phyloP scores from a whole-genome alignment of 2,329 filamentous ascomycete species.

The Thyridium curvatum region DNA sequence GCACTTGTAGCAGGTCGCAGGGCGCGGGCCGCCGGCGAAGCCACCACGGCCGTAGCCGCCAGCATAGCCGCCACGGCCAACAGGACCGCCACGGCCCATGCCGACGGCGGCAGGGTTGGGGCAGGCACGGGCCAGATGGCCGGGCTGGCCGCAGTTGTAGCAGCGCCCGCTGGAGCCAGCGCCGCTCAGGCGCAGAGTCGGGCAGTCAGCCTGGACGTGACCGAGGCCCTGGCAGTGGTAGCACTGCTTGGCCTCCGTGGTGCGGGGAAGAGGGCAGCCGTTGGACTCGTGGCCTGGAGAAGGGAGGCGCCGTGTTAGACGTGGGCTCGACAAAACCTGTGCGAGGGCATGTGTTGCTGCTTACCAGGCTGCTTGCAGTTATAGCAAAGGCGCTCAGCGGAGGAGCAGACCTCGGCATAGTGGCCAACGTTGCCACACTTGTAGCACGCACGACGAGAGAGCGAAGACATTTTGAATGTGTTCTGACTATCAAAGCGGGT shows the following conservation, averaged over 20 bases:
- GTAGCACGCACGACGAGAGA: constrained; percentile 79
- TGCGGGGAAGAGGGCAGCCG: constrained; percentile 91
- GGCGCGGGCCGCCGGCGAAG: constrained; percentile 63
- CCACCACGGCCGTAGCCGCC: constrained; percentile 66
- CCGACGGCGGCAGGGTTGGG: constrained; percentile 61
- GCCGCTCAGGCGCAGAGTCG: constrained; percentile 85
- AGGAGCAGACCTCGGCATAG: constrained; percentile 88
- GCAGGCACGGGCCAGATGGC: constrained; percentile 89
- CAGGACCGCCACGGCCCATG: constrained; percentile 60
- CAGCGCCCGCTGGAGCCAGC: constrained; percentile 79
- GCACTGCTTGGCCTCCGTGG: constrained; percentile 98
- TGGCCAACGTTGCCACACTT: constrained; percentile 80
- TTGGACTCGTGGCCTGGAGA: constrained; percentile 87
- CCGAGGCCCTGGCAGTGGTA: constrained; percentile 99
- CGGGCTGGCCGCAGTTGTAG: constrained; percentile 92
- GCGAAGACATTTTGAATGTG: constrained; percentile 59
- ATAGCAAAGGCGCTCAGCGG: constrained; percentile 97
- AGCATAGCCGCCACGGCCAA: constrained; percentile 59
- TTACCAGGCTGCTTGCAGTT: constrained; percentile 80
- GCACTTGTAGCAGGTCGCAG: constrained; percentile 69
- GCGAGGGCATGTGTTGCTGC: too few species aligned
- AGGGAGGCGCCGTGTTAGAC: too few species aligned
- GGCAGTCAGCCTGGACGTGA: constrained; percentile 98
- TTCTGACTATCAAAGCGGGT: too few species aligned
- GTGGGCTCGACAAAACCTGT: too few species aligned